A percentile compares a stretch with the other conserved stretches of the same genome.
Conservation (phyloP, 441 rosid genomes). For the Mallotus japonicus region DNA sequence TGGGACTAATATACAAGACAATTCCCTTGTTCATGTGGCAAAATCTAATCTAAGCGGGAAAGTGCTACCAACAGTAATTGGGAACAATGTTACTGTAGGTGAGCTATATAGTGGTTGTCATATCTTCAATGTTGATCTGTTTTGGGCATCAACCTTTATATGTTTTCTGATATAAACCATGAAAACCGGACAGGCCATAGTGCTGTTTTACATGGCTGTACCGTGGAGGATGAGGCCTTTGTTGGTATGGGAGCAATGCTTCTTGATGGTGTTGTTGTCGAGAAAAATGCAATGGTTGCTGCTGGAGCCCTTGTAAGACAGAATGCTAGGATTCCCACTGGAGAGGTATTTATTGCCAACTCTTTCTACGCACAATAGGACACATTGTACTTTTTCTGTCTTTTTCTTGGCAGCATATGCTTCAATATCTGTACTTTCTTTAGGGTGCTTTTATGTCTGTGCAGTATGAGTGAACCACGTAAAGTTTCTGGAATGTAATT, state of each 20-base stretch:
- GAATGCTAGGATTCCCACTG: conserved; percentile 75
- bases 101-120: conserved; percentile 26
- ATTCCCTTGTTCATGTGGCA: conserved; percentile 91
- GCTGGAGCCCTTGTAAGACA: conserved; percentile 97
- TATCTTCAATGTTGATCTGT: background rate
- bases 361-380: background rate
- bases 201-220: conserved; percentile 96
- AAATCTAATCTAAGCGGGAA: conserved; percentile 93
- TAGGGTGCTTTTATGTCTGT: background rate
- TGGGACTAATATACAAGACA: conserved; percentile 94
- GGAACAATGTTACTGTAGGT: conserved; percentile 93
- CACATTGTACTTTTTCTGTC: background rate
- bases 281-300: conserved; percentile 88
- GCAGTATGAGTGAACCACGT: background rate
- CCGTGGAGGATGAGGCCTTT: conserved; percentile 86
- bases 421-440: background rate
- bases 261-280: conserved; percentile 87
- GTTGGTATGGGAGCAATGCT: conserved; percentile 92
- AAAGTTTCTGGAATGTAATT: background rate
- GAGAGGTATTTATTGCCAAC: conserved; percentile 55
- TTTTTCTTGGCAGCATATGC: background rate
- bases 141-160: conserved; percentile 5
- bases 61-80: conserved; percentile 76
- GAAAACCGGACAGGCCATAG: conserved; percentile 67
- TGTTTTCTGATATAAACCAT: conserved; percentile 27